Conservation (phyloP, 2,329 filamentous ascomycete genomes). For the Cytospora piceae region DNA sequence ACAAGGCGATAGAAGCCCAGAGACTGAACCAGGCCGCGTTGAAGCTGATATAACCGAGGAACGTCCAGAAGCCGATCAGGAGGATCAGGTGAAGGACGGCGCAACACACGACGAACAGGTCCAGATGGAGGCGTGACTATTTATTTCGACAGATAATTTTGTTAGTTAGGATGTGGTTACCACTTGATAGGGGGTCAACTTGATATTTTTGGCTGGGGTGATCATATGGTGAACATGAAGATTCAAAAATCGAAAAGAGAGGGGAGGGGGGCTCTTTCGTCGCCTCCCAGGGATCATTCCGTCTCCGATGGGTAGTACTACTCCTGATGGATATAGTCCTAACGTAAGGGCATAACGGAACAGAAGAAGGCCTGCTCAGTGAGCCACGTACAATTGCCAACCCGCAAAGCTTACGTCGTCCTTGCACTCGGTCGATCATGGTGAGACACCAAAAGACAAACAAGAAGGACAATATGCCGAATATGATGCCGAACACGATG, state of each 20-base stretch:
- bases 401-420: not conserved
- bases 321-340: too few relatives aligned
- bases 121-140: slow-evolving; percentile 22
- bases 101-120: slow-evolving; percentile 8
- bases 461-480: slow-evolving; percentile 12
- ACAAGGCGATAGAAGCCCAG: slow-evolving; percentile 14
- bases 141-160: not conserved
- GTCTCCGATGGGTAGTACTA: too few relatives aligned
- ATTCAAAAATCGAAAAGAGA: too few relatives aligned
- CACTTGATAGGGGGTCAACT: not conserved
- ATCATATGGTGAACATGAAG: too few relatives aligned
- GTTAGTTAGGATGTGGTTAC: not conserved
- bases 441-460: slow-evolving; percentile 25
- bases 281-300: too few relatives aligned
- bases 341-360: not conserved
- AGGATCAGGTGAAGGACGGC: slow-evolving; percentile 8
- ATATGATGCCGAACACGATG: slow-evolving; percentile 8
- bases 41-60: slow-evolving; percentile 1
- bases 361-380: not conserved
- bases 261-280: too few relatives aligned
- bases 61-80: slow-evolving; percentile 6
- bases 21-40: slow-evolving; percentile 18
- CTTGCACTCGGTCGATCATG: slow-evolving; percentile 24
- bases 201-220: not conserved
- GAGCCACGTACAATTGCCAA: not conserved